These are phyloP conservation scores for Morella rubra DNA, from an alignment of 306 rosid species.

Conservation along the genomic window DNA sequence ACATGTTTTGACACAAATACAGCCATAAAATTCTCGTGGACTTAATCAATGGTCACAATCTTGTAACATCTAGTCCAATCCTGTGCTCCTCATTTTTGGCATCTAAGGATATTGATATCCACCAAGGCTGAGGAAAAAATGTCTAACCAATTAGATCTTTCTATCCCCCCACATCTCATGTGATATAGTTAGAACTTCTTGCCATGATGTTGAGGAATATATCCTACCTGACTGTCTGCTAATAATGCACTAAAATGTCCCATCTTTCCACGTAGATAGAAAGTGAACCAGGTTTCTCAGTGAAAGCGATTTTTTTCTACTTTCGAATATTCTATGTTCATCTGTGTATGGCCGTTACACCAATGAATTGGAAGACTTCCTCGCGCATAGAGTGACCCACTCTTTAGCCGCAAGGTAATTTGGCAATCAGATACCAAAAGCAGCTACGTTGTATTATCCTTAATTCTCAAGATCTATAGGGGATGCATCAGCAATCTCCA, in stretches of 20 bases:
- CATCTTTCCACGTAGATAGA: not conserved
- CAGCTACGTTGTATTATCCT: no score
- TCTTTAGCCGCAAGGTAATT: no score
- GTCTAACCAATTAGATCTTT: slow-evolving; percentile 8
- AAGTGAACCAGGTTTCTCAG: not conserved
- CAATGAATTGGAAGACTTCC: no score
- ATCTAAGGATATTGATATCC: not conserved
- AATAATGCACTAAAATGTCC: slow-evolving; percentile 3
- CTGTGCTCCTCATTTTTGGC: not conserved
- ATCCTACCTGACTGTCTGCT: not conserved
- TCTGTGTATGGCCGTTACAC: no score
- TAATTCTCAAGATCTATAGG: not conserved
- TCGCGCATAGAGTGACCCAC: no score
- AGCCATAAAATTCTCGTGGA: no score
- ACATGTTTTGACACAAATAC: no score
- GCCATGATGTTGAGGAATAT: not conserved
- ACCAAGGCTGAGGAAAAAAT: not conserved
- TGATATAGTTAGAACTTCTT: slow-evolving; percentile 7
- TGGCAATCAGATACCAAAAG: no score
- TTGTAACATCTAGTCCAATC: not conserved
- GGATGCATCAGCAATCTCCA: not conserved
- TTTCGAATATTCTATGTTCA: no score
- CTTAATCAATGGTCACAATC: no score
- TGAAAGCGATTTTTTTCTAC: not conserved
- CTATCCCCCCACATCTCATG: slow-evolving; percentile 9